Evolutionary conservation across 495 filamentous ascomycete species (phyloP).

Genomic region (Trichoderma gamsii): DNA sequence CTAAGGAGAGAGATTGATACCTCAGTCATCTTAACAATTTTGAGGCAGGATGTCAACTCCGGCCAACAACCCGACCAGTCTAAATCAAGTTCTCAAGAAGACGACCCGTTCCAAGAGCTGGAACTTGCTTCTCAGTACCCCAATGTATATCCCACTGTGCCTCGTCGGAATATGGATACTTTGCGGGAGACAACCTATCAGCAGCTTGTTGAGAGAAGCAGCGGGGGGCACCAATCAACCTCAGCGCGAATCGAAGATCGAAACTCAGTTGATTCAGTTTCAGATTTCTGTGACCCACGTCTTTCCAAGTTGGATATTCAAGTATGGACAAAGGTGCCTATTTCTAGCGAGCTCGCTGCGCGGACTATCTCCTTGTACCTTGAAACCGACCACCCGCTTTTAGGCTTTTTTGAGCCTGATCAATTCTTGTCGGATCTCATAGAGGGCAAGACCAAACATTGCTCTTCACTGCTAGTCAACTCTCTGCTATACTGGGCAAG

Average conservation of each 20-base stretch:
- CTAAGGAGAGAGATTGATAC: not conserved
- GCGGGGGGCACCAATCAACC: no score
- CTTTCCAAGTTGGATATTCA: conserved; percentile 20
- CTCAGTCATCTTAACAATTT: not conserved
- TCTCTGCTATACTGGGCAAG: conserved; percentile 17
- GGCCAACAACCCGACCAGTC: not conserved
- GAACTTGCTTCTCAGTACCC: not conserved
- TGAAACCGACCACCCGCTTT: conserved; percentile 23
- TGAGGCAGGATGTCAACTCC: not conserved
- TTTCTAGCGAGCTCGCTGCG: conserved; percentile 21
- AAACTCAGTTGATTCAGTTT: no score
- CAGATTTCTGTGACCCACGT: conserved; percentile 22
- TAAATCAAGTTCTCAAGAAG: not conserved
- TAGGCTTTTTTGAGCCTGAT: conserved; percentile 20
- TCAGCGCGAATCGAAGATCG: no score
- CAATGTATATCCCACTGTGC: not conserved
- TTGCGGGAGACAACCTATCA: not conserved
- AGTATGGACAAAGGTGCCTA: conserved; percentile 21
- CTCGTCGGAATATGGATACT: not conserved
- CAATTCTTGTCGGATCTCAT: conserved; percentile 17
- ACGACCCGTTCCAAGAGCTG: not conserved
- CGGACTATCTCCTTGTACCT: conserved; percentile 25
- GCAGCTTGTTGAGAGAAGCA: not conserved
- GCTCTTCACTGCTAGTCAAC: conserved; percentile 17
- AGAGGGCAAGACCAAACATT: not conserved